Evolutionary conservation across 2,329 filamentous ascomycete genomes (phyloP).

Genomic region (Hypoxylon sp.): DNA sequence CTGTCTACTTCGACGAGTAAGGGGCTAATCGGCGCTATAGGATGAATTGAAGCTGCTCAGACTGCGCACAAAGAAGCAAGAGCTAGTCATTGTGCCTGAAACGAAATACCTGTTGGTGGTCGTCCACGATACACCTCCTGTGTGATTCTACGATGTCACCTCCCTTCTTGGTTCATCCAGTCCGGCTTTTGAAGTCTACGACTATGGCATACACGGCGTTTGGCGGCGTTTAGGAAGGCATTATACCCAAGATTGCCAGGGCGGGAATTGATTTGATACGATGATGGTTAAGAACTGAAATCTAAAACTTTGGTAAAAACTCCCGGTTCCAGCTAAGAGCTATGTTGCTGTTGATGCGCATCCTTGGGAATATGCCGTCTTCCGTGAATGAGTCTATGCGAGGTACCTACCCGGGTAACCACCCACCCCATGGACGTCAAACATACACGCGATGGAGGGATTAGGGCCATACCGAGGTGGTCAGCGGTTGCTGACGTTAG

Average conservation of each 20-base stretch:
- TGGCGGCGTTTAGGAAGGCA: slow-evolving; percentile 48
- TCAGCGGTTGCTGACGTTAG: slow-evolving; percentile 10
- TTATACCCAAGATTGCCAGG: slow-evolving; percentile 49
- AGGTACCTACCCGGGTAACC: not conserved
- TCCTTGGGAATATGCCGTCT: not conserved
- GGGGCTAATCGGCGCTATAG: slow-evolving; percentile 55
- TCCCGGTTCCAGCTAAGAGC: not conserved
- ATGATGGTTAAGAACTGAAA: not conserved
- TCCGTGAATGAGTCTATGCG: not conserved
- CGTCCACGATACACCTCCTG: slow-evolving; percentile 84
- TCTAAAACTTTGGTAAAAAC: not conserved
- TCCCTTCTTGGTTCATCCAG: slow-evolving; percentile 15
- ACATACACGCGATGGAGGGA: not conserved
- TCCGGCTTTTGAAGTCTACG: slow-evolving; percentile 17
- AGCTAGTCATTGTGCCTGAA: slow-evolving; percentile 87
- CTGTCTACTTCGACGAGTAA: not conserved
- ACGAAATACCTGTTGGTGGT: slow-evolving; percentile 83
- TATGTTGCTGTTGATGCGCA: slow-evolving; percentile 2
- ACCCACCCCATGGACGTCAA: slow-evolving; percentile 1
- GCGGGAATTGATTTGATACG: slow-evolving; percentile 21
- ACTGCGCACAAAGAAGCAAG: slow-evolving; percentile 86
- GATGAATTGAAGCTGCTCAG: slow-evolving; percentile 84
- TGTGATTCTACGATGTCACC: slow-evolving; percentile 58
- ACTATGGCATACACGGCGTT: slow-evolving; percentile 34
- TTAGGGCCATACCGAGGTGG: slow-evolving; percentile 3